A percentile compares a stretch with the other conserved stretches of the same genome.
phyloP scores from a whole-genome alignment of 2,329 filamentous ascomycete genomes.

The Lasiodiplodia citricola region DNA sequence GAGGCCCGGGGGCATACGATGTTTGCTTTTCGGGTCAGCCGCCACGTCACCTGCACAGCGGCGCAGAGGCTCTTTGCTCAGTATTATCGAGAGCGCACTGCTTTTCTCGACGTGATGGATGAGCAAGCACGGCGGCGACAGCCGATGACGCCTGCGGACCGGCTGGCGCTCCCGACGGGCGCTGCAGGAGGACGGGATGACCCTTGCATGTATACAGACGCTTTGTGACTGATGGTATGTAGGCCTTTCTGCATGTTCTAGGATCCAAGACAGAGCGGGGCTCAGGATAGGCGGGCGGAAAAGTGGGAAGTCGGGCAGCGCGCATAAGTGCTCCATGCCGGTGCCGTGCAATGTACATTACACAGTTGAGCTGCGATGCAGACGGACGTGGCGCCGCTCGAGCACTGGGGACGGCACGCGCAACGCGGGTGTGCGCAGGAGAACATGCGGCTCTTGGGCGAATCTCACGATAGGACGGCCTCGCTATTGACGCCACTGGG shows the following conservation, averaged over 20 bases:
- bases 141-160: conserved; percentile 11
- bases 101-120: not conserved
- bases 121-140: conserved; percentile 5
- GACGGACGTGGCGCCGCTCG: conserved; percentile 25
- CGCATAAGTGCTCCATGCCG: conserved; percentile 19
- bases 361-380: conserved; percentile 25
- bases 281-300: conserved; percentile 8
- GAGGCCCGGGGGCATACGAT: not conserved
- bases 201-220: conserved; percentile 16
- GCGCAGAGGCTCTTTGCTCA: conserved; percentile 11
- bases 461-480: conserved; percentile 9
- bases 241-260: conserved; percentile 11
- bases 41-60: conserved; percentile 23
- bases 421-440: conserved; percentile 21
- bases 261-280: conserved; percentile 6
- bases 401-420: conserved; percentile 4
- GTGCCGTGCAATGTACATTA: not conserved
- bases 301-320: conserved; percentile 9
- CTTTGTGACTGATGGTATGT: conserved; percentile 21
- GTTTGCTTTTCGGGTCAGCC: conserved; percentile 22
- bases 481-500: conserved; percentile 2
- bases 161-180: conserved; percentile 16
- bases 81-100: not conserved
- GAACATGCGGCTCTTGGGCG: conserved; percentile 24
- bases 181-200: conserved; percentile 16